These are phyloP conservation scores for Ogataea degrootiae DNA, from an alignment of 805 yeast species.

Conservation along the genomic window DNA sequence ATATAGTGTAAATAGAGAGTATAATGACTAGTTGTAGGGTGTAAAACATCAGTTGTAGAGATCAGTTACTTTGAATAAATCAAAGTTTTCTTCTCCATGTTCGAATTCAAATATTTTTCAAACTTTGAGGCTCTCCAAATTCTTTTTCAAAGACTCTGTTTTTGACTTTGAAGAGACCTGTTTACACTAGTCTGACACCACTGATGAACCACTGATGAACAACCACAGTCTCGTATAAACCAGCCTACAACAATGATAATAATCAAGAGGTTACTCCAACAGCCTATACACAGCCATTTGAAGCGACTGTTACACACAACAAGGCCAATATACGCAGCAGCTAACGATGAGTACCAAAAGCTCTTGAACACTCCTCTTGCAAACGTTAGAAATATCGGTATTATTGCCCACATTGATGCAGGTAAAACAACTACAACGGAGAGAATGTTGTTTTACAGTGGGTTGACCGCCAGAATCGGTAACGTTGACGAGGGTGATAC, in stretches of 20 bases:
- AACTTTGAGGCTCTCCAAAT: background rate
- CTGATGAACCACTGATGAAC: too few relatives aligned
- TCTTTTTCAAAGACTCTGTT: too few relatives aligned
- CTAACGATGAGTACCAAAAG: constrained; percentile 13
- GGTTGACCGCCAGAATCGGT: constrained; percentile 75
- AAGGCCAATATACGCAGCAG: background rate
- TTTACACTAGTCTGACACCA: too few relatives aligned
- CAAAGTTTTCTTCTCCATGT: background rate
- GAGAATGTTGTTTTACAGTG: constrained; percentile 86
- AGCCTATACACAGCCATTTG: too few relatives aligned
- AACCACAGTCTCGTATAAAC: background rate
- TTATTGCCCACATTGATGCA: constrained; percentile 98
- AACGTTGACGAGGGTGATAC: constrained; percentile 97
- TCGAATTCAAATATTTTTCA: background rate
- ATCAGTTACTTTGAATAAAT: background rate
- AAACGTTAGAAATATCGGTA: constrained; percentile 82
- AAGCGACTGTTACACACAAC: constrained; percentile 1
- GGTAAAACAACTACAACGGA: constrained; percentile 98
- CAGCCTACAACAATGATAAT: background rate
- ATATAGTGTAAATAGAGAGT: too few relatives aligned
- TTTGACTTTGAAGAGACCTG: too few relatives aligned
- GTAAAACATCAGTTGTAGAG: background rate
- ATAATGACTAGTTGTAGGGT: background rate
- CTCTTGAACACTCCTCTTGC: constrained; percentile 19
- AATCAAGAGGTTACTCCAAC: background rate